phyloP scores from a whole-genome alignment of 345 rosid genomes.

The Eucalyptus coolabah region DNA sequence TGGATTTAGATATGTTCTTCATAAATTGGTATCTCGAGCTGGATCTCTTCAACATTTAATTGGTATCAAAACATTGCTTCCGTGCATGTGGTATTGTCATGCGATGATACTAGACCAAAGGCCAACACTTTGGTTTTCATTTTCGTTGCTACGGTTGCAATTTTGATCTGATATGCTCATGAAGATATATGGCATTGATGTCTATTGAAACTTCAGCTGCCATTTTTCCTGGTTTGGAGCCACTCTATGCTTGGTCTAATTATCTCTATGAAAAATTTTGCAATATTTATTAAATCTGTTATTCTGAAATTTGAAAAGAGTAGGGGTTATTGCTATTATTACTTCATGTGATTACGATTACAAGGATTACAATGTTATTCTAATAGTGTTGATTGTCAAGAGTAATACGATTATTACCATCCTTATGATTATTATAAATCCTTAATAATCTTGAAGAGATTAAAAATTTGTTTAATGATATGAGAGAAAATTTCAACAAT shows the following conservation, averaged over 20 bases:
- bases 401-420: no score
- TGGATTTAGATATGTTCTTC: not conserved
- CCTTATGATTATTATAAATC: no score
- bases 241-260: not conserved
- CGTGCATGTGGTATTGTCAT: fast-evolving
- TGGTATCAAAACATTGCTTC: not conserved
- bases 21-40: not conserved
- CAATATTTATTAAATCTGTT: not conserved
- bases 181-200: not conserved
- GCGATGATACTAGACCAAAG: not conserved
- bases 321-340: not conserved
- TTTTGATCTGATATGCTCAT: not conserved
- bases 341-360: not conserved
- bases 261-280: not conserved
- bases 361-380: not conserved
- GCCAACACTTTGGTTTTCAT: not conserved
- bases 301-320: not conserved
- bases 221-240: not conserved
- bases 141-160: not conserved
- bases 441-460: no score
- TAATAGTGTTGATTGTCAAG: not conserved
- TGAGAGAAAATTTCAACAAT: not conserved
- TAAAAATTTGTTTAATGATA: no score
- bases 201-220: not conserved
- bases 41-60: not conserved